Conservation (phyloP, 2,329 filamentous ascomycete species). For the Exserohilum rostratum region DNA sequence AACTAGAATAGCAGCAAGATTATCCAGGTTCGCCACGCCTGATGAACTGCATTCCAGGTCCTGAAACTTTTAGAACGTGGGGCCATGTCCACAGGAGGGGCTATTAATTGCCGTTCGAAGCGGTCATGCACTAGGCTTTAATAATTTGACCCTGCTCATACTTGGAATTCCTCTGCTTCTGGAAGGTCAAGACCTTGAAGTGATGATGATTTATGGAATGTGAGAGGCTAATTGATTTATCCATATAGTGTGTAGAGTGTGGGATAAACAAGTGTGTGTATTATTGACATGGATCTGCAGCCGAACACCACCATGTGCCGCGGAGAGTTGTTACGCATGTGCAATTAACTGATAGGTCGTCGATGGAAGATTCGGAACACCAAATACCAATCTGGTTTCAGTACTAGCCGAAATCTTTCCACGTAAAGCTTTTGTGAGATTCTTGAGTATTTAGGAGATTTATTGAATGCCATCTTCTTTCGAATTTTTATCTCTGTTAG, state of each 20-base stretch:
- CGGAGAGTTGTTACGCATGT: not conserved
- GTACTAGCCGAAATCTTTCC: no score
- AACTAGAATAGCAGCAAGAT: slow-evolving; percentile 29
- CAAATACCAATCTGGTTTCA: no score
- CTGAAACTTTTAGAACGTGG: slow-evolving; percentile 9
- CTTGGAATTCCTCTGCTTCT: slow-evolving; percentile 23
- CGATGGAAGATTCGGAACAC: no score
- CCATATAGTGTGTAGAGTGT: slow-evolving; percentile 36
- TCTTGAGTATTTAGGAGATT: no score
- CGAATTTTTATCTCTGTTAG: no score
- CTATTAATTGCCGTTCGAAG: slow-evolving; percentile 30
- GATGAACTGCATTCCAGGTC: slow-evolving; percentile 30
- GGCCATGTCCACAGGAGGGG: slow-evolving; percentile 11
- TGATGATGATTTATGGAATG: slow-evolving; percentile 19
- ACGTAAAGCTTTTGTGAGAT: no score
- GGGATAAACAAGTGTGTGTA: slow-evolving; percentile 31
- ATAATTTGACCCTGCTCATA: slow-evolving; percentile 19
- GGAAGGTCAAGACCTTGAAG: slow-evolving; percentile 21
- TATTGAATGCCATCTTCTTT: no score
- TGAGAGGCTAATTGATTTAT: slow-evolving; percentile 37
- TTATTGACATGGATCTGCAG: slow-evolving; percentile 10
- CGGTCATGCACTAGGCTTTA: slow-evolving; percentile 8
- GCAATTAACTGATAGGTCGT: not conserved
- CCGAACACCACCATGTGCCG: not conserved
- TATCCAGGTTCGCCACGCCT: slow-evolving; percentile 29